These are phyloP conservation scores for Nymphaea thermarum DNA, from an alignment of 164 flowering plant species.

Conservation along the genomic window DNA sequence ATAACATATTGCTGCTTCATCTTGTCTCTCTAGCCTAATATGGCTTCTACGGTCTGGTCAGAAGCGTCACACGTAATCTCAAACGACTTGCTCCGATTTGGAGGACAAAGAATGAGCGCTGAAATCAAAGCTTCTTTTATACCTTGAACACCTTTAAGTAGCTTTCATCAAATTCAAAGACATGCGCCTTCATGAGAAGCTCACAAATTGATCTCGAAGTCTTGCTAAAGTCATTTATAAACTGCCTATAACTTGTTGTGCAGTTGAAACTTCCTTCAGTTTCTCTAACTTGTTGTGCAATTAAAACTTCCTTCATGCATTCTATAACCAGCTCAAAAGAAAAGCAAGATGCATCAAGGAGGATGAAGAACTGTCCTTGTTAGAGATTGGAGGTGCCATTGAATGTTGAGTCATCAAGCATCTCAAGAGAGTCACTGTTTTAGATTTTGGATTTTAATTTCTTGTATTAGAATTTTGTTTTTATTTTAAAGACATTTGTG, in stretches of 20 bases:
- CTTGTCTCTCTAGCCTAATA: not conserved
- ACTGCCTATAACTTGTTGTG: not conserved
- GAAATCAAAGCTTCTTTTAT: not conserved
- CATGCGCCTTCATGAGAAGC: not conserved
- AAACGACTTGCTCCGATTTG: not conserved
- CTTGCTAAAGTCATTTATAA: not conserved
- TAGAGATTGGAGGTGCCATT: too few species aligned
- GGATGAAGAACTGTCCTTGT: too few species aligned
- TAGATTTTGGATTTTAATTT: too few species aligned
- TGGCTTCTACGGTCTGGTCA: not conserved
- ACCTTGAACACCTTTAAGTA: not conserved
- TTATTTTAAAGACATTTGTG: too few species aligned
- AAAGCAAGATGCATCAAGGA: too few species aligned
- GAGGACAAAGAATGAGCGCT: not conserved
- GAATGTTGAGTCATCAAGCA: too few species aligned
- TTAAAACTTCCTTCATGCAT: too few species aligned
- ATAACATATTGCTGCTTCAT: not conserved
- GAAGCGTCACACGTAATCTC: not conserved
- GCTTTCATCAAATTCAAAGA: not conserved
- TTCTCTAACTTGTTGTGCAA: too few species aligned
- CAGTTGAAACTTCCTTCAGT: too few species aligned
- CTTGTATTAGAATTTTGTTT: too few species aligned
- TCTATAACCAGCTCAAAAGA: too few species aligned
- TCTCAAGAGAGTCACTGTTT: too few species aligned
- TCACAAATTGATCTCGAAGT: not conserved